Evolutionary conservation across 768 basidiomycete genomes (phyloP), one percentile per base, ranked within the genome.

Genomic region (Naganishia randhawae): DNA sequence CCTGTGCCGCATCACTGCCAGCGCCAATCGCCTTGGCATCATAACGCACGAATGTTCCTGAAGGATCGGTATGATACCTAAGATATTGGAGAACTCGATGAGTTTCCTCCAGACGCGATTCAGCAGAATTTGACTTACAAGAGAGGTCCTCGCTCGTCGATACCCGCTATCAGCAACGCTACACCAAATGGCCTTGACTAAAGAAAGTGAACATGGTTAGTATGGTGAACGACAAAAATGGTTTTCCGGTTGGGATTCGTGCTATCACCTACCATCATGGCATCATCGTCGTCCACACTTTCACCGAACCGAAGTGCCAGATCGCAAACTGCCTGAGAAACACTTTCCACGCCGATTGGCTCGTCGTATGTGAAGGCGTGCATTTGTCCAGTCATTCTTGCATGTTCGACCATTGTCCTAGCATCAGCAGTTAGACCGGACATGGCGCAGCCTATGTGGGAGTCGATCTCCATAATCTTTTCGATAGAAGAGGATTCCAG

Each of bases 381-480:
- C 73, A 81, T 81, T 71, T 82, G 82, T 16, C 91, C 86, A 6
- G 96, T 98, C 67, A 99, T 94, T 69, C 96, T 86, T 31, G 96
- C 96, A 78, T 99, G 96, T 85, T 99, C 96, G 81, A 99, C 91
- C 91, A 99, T 99, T 54, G 96, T 99, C 71, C 96, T 87, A 51
- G 96, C 95, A 82, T 99, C 96, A 65, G 96, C 95, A 66, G 92
- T 96, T 70, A 99, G 85, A 35, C 84, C 84, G 52, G 92, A 94
- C 94, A 98, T 97, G 67, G 96, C 96, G 74, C 94, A 97, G 11
- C 93, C 96, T 69, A 99, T 87, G 82, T 99, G 96, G 14, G 81
- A 72, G 82, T 98, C 96, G 75, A 99, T 98, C 83, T 99, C 96
- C 95, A 99, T 97, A 79, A 98, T 98, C 84, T 98, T 98, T 81